Evolutionary conservation across 106 monocot genomes (phyloP).

Genomic region (Narthecium ossifragum): DNA sequence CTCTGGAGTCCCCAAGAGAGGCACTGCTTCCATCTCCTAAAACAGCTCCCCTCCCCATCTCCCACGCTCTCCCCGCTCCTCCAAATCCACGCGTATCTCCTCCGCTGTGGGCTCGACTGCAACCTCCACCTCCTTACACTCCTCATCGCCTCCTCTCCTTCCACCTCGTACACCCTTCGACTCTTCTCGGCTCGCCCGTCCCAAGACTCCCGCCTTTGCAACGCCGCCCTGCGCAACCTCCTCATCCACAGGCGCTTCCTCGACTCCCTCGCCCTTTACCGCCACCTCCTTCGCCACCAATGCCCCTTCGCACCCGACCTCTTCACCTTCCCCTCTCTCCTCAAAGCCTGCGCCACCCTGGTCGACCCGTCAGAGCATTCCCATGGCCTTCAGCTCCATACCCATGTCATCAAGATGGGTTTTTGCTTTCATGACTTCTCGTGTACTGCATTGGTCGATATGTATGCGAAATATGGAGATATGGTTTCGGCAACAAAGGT

Average conservation of each 20-base stretch:
- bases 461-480: constrained; percentile 20
- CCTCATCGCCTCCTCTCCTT: constrained; percentile 12
- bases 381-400: constrained; percentile 31
- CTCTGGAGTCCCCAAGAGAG: constrained; percentile 16
- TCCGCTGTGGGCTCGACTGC: constrained; percentile 18
- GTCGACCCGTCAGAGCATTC: neutral
- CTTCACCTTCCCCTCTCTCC: constrained; percentile 42
- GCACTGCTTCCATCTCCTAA: constrained; percentile 26
- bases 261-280: constrained; percentile 21
- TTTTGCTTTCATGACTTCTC: constrained; percentile 13
- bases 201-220: constrained; percentile 31
- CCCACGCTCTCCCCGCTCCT: constrained; percentile 11
- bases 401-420: constrained; percentile 23
- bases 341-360: constrained; percentile 22
- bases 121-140: constrained; percentile 14
- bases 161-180: neutral
- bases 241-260: constrained; percentile 6
- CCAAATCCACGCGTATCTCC: constrained; percentile 13
- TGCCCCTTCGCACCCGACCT: constrained; percentile 17
- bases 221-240: constrained; percentile 25
- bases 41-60: constrained; percentile 4
- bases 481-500: constrained; percentile 15
- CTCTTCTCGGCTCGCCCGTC: constrained; percentile 1
- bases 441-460: constrained; percentile 29
- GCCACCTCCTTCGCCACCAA: constrained; percentile 7